Percentiles rank a stretch among this genome's conserved stretches.
phyloP scores from a whole-genome alignment of 805 yeast genomes.

The Saturnispora sanitii region DNA sequence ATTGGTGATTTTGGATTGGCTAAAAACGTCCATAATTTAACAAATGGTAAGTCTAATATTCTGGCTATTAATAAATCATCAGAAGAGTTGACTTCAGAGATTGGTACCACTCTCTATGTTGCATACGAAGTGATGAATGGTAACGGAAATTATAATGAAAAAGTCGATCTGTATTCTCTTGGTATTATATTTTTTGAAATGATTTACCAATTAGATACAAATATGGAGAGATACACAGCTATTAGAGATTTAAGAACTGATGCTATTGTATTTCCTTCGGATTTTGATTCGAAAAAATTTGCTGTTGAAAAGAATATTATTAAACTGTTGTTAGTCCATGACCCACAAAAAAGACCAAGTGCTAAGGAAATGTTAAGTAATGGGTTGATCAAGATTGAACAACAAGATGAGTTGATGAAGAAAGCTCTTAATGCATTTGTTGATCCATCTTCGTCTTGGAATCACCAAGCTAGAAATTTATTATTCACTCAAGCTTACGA shows the following conservation, averaged over 20 bases:
- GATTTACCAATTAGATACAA: slow-evolving; percentile 77
- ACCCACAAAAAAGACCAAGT: slow-evolving; percentile 69
- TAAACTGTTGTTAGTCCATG: slow-evolving; percentile 58
- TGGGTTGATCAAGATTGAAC: slow-evolving; percentile 79
- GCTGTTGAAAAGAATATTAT: slow-evolving; percentile 61
- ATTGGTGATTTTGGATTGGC: slow-evolving; percentile 98
- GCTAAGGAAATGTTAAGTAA: slow-evolving; percentile 69
- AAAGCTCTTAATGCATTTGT: slow-evolving; percentile 80
- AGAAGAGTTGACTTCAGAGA: slow-evolving; percentile 82
- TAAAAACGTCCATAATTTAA: slow-evolving; percentile 60
- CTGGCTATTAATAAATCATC: slow-evolving; percentile 23
- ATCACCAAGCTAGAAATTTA: slow-evolving; percentile 80
- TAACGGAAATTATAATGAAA: slow-evolving; percentile 71
- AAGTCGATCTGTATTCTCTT: slow-evolving; percentile 90
- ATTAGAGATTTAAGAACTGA: slow-evolving; percentile 54
- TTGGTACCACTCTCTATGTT: slow-evolving; percentile 89
- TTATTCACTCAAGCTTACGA: slow-evolving; percentile 79
- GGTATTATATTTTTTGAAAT: slow-evolving; percentile 95
- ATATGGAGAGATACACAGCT: slow-evolving; percentile 83
- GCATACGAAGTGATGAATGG: slow-evolving; percentile 82
- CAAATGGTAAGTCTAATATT: slow-evolving; percentile 7
- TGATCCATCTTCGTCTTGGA: slow-evolving; percentile 91
- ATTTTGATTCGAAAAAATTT: slow-evolving; percentile 44
- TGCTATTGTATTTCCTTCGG: slow-evolving; percentile 58
- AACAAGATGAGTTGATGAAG: slow-evolving; percentile 80